Evolutionary conservation across 345 rosid genomes (phyloP), one percentile per base, ranked within the genome.

Genomic region (Raphanus raphanistrum): DNA sequence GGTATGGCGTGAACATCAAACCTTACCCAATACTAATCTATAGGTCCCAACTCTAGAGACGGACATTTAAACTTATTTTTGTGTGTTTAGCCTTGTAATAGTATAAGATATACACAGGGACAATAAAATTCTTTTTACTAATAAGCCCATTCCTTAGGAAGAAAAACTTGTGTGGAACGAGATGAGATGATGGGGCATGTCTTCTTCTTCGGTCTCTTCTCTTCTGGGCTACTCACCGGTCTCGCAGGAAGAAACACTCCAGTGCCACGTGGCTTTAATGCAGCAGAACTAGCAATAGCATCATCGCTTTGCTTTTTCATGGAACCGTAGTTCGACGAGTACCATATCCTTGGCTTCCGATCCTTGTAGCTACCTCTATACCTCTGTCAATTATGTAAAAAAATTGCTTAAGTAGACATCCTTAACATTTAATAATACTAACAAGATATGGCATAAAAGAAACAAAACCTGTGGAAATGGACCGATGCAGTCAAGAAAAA

Each of bases 61-160:
- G 1, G 10, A 27, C 33, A 27, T 27, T 28, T 1, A 65, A 11
- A 33, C 60, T 63, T 63, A 35, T 70, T 31, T 31, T 54, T 63
- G 68, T 45, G 62, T 50, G 29, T 36, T 7, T 6, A 70, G 48
- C 8, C 35, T 33, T 59, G 48, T 50, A 36, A 54, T 9, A 70
- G 63, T 36, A 36, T 63, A 69, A 21, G 64, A 38, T 77, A 64
- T 71, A 57, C 73, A 65, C 63, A 65, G 66, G 10, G 16, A 16
- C 27, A 68, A 5, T 4, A 29, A 29, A 59, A 32, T 66, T 62
- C 5, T 48, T 35, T 50, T 27, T 61, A 61, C 28, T 73, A 79
- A 68, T 79, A 79, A 61, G 38, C 50, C 82, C 82, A 79, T 67
- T 79, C 82, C 66, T 79, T 79, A 2, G 78, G 78, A 73, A 79